phyloP scores from a whole-genome alignment of 306 rosid species.

The Dalbergia cochinchinensis region DNA sequence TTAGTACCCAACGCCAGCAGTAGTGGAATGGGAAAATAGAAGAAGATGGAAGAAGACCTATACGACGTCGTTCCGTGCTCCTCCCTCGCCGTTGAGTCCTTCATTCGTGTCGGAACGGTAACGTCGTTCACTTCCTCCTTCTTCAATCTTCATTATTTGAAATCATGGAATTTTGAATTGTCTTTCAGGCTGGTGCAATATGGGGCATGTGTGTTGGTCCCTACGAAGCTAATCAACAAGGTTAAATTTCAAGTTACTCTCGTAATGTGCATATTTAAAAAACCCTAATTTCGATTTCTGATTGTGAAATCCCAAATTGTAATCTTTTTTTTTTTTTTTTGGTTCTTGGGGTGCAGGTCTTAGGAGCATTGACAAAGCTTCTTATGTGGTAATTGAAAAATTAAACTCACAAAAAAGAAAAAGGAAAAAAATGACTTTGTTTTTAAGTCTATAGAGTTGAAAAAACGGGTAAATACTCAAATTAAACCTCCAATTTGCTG shows the following conservation, averaged over 20 bases:
- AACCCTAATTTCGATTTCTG: background rate
- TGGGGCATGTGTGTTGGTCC: constrained; percentile 91
- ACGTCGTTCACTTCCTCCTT: background rate
- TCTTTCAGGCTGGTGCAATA: constrained; percentile 85
- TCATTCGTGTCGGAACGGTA: constrained; percentile 78
- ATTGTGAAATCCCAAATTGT: background rate
- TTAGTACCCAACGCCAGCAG: too few relatives aligned
- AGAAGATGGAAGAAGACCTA: constrained; percentile 63
- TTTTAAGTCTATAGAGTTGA: too few relatives aligned
- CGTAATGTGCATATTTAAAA: background rate
- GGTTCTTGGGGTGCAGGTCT: constrained; percentile 59
- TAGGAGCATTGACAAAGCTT: constrained; percentile 63
- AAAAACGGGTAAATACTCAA: too few relatives aligned
- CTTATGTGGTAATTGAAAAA: constrained; percentile 68
- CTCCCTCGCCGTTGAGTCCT: constrained; percentile 68
- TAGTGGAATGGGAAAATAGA: too few relatives aligned
- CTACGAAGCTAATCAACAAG: constrained; percentile 69
- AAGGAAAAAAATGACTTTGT: too few relatives aligned
- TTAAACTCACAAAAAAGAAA: background rate
- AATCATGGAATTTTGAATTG: constrained; percentile 7
- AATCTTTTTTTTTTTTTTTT: background rate
- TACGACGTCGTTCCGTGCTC: constrained; percentile 68
- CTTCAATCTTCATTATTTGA: background rate
- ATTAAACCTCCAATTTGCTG: too few relatives aligned
- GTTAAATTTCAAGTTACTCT: constrained; percentile 39